Evolutionary conservation across 495 filamentous ascomycete genomes (phyloP), one percentile per base, ranked within the genome.

Genomic region (Aspergillus diversus): DNA sequence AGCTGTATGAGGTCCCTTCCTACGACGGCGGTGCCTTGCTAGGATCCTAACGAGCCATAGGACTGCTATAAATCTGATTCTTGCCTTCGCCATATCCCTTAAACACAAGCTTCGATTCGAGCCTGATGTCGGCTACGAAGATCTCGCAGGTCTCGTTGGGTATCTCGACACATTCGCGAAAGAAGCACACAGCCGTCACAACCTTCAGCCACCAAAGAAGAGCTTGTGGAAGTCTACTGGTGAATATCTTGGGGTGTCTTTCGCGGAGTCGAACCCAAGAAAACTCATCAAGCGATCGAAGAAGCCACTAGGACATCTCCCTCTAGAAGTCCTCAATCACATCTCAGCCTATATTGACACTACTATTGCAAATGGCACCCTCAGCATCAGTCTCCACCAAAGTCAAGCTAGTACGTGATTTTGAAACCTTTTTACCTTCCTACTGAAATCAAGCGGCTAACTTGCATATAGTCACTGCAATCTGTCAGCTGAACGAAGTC

Each of bases 61-160:
- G 47, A 87, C 91, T 2, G 90, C 87, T 3, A 84, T 95, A 71
- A 95, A 96, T 72, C 84, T 96, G 43, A 82, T 95, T 61, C 82
- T 92, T 16, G 91, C 90, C 3, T 97, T 90, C 70, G 82, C 89
- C 34, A 81, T 91, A 7, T 74, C 92, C 0, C 80, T 94, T 55
- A 96, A 94, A 71, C 92, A 94, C 78, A 89, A 87, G 69, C 85
- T 97, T n/a, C 90, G 92, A 31, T 93, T 93, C 69, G 92, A 97
- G 69, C 90, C 92, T 0, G 92, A 90, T 73, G 85, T 89, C 21
- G 86, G 88, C 59, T 94, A 96, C 68, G 82, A 57, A 79, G 84
- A 75, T 85, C 79, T 66, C 82, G 87, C 61, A 83, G 88, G 64
- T 59, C 70, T 78, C 16, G 65, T 66, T 34, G 71, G 71, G 56